Evolutionary conservation across 108 stramenopile genomes (phyloP).

Genomic region (Nitzschia palea): DNA sequence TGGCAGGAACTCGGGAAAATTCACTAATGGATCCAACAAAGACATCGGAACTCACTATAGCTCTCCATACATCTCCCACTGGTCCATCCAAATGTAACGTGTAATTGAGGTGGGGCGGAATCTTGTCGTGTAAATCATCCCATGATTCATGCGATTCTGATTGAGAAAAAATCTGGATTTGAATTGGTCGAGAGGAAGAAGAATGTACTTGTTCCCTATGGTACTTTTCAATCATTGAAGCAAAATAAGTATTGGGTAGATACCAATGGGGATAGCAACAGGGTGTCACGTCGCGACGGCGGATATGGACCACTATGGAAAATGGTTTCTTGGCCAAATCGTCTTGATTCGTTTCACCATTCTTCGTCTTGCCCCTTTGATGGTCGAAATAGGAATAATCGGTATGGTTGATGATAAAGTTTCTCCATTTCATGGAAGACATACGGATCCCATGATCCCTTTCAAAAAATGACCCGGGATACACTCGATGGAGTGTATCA

Average conservation of each 20-base stretch:
- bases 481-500: neutral
- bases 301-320: conserved; percentile 18
- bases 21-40: conserved; percentile 7
- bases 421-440: neutral
- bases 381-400: neutral
- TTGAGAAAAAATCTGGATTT: conserved; percentile 9
- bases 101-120: neutral
- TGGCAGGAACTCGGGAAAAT: conserved; percentile 13
- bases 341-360: neutral
- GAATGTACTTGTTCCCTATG: neutral
- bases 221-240: conserved; percentile 4
- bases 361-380: neutral
- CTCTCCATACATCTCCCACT: conserved; percentile 13
- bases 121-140: neutral
- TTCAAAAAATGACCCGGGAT: neutral
- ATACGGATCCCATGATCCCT: conserved; percentile 1
- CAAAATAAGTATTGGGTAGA: conserved; percentile 27
- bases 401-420: neutral
- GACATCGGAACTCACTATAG: conserved; percentile 16
- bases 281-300: conserved; percentile 38
- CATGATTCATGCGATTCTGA: conserved; percentile 10
- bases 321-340: neutral
- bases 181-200: neutral
- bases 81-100: conserved; percentile 13
- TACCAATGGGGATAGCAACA: conserved; percentile 20